A percentile compares a stretch with the other conserved stretches of the same genome.
Evolutionary conservation across 345 rosid genomes (phyloP).

Genomic region (Melaleuca alternifolia): DNA sequence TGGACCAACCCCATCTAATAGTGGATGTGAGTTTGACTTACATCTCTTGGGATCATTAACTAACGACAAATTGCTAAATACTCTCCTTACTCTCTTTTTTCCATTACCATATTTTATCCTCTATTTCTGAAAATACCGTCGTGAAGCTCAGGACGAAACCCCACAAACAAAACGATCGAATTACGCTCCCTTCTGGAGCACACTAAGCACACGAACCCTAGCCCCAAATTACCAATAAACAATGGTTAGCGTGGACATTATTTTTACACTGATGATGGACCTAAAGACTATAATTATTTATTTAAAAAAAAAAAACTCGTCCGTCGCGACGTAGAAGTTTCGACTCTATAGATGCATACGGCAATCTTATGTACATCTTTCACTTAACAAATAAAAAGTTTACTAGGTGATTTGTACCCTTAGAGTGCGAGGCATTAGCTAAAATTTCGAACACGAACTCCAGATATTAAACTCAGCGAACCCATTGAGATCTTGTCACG

Average conservation of each 20-base stretch:
- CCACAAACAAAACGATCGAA: not conserved
- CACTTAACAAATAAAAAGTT: not conserved
- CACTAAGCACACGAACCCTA: not conserved
- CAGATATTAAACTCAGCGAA: not conserved
- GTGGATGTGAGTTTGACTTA: not conserved
- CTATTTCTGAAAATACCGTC: not conserved
- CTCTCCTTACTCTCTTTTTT: not conserved
- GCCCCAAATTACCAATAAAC: not conserved
- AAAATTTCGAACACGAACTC: not conserved
- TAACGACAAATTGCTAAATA: not conserved
- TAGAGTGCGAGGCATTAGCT: not conserved
- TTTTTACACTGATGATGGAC: not conserved
- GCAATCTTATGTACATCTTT: accelerated
- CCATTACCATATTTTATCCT: not conserved
- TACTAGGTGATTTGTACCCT: not conserved
- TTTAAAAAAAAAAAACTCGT: no score
- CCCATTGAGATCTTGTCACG: not conserved
- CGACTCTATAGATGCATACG: not conserved
- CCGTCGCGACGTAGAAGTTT: not conserved
- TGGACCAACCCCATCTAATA: not conserved
- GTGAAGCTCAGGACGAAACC: not conserved
- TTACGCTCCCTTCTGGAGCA: not conserved
- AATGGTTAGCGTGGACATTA: not conserved
- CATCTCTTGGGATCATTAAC: not conserved
- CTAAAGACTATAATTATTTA: not conserved